Percentiles rank a stretch among this genome's conserved stretches.
Evolutionary conservation across 306 rosid genomes (phyloP).

Genomic region (Gynostemma pentaphyllum): DNA sequence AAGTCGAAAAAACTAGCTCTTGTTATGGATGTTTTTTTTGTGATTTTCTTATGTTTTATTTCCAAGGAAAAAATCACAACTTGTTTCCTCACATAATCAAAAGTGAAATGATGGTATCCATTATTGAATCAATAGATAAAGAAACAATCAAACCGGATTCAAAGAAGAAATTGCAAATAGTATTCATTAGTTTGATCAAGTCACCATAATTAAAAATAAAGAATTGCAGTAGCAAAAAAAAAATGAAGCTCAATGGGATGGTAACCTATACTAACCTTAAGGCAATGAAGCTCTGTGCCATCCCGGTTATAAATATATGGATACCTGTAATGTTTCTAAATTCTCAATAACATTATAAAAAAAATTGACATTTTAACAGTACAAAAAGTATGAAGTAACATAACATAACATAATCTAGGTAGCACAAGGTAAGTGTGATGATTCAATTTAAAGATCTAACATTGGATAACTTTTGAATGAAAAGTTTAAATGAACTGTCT

Average conservation of each 20-base stretch:
- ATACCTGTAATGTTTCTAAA: conserved; percentile 41
- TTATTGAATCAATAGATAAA: neutral
- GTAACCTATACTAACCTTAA: conserved; percentile 46
- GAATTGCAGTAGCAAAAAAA: neutral
- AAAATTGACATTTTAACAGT: neutral
- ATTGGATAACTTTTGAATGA: no score
- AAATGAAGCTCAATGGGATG: neutral
- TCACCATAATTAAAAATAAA: neutral
- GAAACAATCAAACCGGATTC: neutral
- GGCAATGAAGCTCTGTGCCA: conserved; percentile 88
- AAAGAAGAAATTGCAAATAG: neutral
- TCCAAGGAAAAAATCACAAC: no score
- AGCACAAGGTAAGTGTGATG: neutral
- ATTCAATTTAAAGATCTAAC: neutral
- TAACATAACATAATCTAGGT: neutral
- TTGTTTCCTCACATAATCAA: neutral
- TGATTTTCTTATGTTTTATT: no score
- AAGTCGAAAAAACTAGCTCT: no score
- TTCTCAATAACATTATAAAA: neutral
- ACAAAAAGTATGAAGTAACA: neutral
- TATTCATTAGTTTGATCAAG: neutral
- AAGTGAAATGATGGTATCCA: neutral
- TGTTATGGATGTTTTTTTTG: no score
- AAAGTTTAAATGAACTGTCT: no score
- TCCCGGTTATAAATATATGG: conserved; percentile 59